Conservation (phyloP, 805 yeast species). For the Saccharomycopsis sp. region DNA sequence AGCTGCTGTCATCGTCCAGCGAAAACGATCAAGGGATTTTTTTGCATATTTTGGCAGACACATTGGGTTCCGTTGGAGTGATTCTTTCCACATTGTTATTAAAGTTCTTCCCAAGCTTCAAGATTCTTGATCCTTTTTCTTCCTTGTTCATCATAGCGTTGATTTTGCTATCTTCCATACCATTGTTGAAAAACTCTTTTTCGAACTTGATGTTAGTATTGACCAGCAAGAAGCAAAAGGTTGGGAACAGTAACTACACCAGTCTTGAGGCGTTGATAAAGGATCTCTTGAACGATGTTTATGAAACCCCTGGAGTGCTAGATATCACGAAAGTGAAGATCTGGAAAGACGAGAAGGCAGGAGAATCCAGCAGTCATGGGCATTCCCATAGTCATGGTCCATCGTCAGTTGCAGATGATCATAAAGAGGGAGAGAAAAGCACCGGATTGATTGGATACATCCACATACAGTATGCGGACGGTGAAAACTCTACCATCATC, state of each 20-base stretch:
- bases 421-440: constrained; percentile 18
- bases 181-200: constrained; percentile 75
- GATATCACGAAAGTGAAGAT: constrained; percentile 85
- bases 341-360: constrained; percentile 48
- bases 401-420: constrained; percentile 18
- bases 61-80: constrained; percentile 94
- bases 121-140: constrained; percentile 87
- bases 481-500: constrained; percentile 54
- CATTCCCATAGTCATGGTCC: constrained; percentile 27
- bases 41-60: constrained; percentile 88
- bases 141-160: constrained; percentile 78
- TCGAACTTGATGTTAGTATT: constrained; percentile 59
- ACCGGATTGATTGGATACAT: constrained; percentile 59
- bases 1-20: constrained; percentile 8
- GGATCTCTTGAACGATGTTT: constrained; percentile 56
- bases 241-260: constrained; percentile 17
- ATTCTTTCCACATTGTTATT: constrained; percentile 81
- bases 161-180: constrained; percentile 74
- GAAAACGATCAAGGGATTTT: constrained; percentile 71
- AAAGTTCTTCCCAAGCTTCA: constrained; percentile 54
- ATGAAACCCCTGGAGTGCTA: constrained; percentile 63
- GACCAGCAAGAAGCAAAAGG: constrained; percentile 48
- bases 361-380: constrained; percentile 19
- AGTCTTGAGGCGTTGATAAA: constrained; percentile 33
- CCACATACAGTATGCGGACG: constrained; percentile 64